These are phyloP conservation scores for Auriscalpium orientale DNA, from an alignment of 768 basidiomycete species.

Conservation along the genomic window DNA sequence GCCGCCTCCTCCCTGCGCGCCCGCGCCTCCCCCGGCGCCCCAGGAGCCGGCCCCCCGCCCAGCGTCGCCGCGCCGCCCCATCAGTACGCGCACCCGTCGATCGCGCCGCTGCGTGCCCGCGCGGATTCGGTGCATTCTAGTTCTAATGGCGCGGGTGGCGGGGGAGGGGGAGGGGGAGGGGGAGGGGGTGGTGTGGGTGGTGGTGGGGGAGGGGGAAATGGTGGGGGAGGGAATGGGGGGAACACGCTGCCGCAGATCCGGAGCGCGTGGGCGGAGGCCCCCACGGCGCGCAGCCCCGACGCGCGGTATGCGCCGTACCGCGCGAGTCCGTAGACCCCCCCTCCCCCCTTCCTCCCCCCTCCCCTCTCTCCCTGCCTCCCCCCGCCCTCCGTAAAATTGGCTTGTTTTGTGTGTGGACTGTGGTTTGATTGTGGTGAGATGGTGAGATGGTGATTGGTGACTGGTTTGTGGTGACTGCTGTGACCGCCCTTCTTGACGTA, in stretches of 20 bases:
- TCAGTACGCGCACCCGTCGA: slow-evolving; percentile 45
- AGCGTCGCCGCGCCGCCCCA: slow-evolving; percentile 37
- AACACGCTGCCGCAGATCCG: slow-evolving; percentile 40
- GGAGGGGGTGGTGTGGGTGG: too few relatives aligned
- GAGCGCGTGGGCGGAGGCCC: slow-evolving; percentile 36
- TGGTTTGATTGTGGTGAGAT: background rate
- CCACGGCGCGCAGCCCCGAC: background rate
- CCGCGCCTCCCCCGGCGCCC: slow-evolving; percentile 22
- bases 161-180: too few relatives aligned
- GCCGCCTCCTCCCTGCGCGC: slow-evolving; percentile 41
- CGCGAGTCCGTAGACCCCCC: background rate
- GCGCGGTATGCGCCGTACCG: background rate
- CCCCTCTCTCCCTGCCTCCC: background rate
- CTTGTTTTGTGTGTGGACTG: background rate
- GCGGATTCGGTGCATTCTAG: slow-evolving; percentile 20
- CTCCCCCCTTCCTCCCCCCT: background rate
- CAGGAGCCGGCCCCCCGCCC: slow-evolving; percentile 36
- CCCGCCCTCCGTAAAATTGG: background rate
- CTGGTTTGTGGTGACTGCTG: too few relatives aligned
- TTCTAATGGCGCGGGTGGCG: too few relatives aligned
- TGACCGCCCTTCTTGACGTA: too few relatives aligned
- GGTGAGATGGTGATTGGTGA: too few relatives aligned
- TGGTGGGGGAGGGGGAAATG: too few relatives aligned
- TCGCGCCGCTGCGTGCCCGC: slow-evolving; percentile 38
- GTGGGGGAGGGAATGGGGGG: background rate